Evolutionary conservation across 2,329 filamentous ascomycete species (phyloP), one percentile per base, ranked within the genome.

Genomic region (Aureobasidium sp.): DNA sequence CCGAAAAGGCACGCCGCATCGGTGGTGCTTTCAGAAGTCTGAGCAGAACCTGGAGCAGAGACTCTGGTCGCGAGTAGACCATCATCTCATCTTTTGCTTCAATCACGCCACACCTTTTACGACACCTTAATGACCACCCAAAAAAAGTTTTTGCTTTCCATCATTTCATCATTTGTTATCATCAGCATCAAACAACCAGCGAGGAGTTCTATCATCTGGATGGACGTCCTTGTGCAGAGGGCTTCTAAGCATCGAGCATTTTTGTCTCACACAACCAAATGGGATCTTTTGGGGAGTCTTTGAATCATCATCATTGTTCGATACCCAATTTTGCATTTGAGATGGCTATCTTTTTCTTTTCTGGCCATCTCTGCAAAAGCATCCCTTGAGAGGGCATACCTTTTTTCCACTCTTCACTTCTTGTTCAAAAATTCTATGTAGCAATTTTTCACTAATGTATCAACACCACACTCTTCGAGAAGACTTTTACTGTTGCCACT

Each of bases 11-110:
- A 9, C 57, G 57, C 45, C 44, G 57, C 30, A 25, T 61, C n/a
- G 58, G 58, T 37, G 49, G 58, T 30, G 58, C 49, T 13, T 37
- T 61, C 48, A 44, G 58, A 52, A 53, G 39, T 30, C 15, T 61
- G 29, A 52, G 47, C 58, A 61, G 58, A 45, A 61, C 58, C 6
- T 52, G 16, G 21, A 61, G 58, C 58, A 53, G 49, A 37, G 39
- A 52, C 37, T 53, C 47, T 30, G 15, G 13, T 3, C 42, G 37
- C 32, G 49, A 53, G 37, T 52, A 58, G 27, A 48, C 5, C 3
- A n/a, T 25, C 8, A 13, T 16, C 16, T 37, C 25, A 15, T 39
- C 7, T 25, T 37, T 25, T 37, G 7, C 29, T 25, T 58, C 42
- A 16, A 13, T 57, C 41, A 34, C n/a, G 41, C 30, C n/a, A 32